Percentiles rank a stretch among this genome's conserved stretches.
phyloP scores from a whole-genome alignment of 1,284 basidiomycete species.

The Porodaedalea pini region DNA sequence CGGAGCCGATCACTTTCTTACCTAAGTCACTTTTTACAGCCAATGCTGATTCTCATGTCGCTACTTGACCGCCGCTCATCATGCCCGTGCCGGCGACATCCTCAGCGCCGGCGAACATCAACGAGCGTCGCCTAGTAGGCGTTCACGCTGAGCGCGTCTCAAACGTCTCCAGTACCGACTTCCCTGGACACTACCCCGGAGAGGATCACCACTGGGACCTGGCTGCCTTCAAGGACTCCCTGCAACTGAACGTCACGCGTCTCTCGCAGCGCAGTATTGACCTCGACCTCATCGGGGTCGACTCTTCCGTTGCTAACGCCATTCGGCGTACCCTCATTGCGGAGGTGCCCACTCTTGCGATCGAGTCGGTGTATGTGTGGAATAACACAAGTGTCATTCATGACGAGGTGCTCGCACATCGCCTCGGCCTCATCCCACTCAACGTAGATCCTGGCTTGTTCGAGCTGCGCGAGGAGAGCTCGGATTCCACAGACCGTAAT shows the following conservation, averaged over 20 bases:
- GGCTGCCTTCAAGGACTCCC: conserved; percentile 60
- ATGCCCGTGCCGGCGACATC: conserved; percentile 7
- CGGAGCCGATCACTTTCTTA: too few relatives aligned
- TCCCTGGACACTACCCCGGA: conserved; percentile 80
- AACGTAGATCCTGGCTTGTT: conserved; percentile 78
- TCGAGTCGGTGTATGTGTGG: conserved; percentile 92
- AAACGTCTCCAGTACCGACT: conserved; percentile 82
- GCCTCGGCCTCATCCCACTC: conserved; percentile 87
- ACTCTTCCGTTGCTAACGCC: conserved; percentile 95
- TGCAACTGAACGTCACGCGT: conserved; percentile 71
- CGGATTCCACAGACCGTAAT: conserved; percentile 79
- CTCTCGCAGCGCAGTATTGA: conserved; percentile 83
- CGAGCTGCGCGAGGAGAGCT: conserved; percentile 42
- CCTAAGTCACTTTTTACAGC: too few relatives aligned
- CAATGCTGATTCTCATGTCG: too few relatives aligned
- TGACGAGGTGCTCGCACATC: conserved; percentile 91
- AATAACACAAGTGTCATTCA: conserved; percentile 95
- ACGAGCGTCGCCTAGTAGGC: conserved; percentile 49
- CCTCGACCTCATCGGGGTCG: conserved; percentile 94
- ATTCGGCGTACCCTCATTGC: conserved; percentile 90
- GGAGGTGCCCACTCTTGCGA: conserved; percentile 93
- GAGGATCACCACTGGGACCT: conserved; percentile 86
- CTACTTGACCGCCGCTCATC: neutral
- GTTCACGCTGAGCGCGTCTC: conserved; percentile 71
- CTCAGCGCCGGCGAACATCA: conserved; percentile 11